Conservation (phyloP, 2,329 filamentous ascomycete species). For the Paramyrothecium sp. region DNA sequence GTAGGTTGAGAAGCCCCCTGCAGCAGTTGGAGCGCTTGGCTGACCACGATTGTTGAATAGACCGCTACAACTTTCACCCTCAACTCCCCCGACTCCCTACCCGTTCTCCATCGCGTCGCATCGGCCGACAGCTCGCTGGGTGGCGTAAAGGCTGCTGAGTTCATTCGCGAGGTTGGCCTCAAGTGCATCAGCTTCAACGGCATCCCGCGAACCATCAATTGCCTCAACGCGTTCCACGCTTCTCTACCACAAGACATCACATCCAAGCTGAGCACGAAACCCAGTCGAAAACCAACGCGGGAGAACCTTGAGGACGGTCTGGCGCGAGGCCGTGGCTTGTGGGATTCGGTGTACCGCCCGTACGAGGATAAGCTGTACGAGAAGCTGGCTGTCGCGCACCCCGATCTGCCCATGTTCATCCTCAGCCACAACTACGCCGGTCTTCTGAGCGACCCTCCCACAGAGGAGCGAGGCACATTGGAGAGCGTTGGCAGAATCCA, state of each 20-base stretch:
- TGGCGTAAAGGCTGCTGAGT: slow-evolving; percentile 56
- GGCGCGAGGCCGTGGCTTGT: slow-evolving; percentile 62
- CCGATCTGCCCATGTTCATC: slow-evolving; percentile 80
- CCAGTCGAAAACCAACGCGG: slow-evolving; percentile 52
- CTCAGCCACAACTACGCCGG: slow-evolving; percentile 72
- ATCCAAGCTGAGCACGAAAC: slow-evolving; percentile 49
- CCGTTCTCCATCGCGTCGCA: slow-evolving; percentile 57
- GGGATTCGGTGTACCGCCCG: slow-evolving; percentile 75
- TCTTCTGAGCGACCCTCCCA: slow-evolving; percentile 67
- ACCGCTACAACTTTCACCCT: slow-evolving; percentile 82
- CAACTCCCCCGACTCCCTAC: slow-evolving; percentile 77
- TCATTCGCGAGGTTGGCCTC: slow-evolving; percentile 73
- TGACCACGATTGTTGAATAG: slow-evolving; percentile 34
- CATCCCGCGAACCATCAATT: slow-evolving; percentile 82
- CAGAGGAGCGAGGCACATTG: slow-evolving; percentile 37
- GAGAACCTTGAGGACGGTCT: slow-evolving; percentile 54
- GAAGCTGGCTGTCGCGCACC: slow-evolving; percentile 73
- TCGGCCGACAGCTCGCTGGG: slow-evolving; percentile 18
- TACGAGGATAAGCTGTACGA: slow-evolving; percentile 69
- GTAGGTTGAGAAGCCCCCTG: slow-evolving; percentile 34
- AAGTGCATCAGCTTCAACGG: slow-evolving; percentile 81
- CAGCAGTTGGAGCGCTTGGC: not conserved
- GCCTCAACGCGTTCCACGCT: slow-evolving; percentile 68
- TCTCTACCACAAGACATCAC: slow-evolving; percentile 58
- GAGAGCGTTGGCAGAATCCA: slow-evolving; percentile 65